phyloP scores from a whole-genome alignment of 768 basidiomycete species.

The Hygrophorus russula region DNA sequence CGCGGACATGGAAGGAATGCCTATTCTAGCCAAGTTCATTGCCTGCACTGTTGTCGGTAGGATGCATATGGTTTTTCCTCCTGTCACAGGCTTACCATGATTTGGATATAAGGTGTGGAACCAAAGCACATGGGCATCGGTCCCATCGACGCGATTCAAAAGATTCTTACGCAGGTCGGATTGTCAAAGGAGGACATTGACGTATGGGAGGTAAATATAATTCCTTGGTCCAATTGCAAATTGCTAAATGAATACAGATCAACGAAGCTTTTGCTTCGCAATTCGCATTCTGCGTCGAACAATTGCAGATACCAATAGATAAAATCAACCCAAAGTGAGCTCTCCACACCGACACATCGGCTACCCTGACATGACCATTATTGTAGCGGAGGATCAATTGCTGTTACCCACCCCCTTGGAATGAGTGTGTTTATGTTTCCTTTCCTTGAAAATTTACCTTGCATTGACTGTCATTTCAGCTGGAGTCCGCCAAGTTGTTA shows the following conservation, averaged over 20 bases:
- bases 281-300: conserved; percentile 84
- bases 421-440: conserved; percentile 52
- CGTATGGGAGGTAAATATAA: conserved; percentile 54
- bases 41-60: conserved; percentile 65
- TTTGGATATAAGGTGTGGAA: conserved; percentile 45
- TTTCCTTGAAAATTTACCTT: background rate
- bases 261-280: conserved; percentile 92
- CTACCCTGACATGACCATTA: background rate
- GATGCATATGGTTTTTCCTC: conserved; percentile 11
- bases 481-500: conserved; percentile 78
- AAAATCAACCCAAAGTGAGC: conserved; percentile 80
- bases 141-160: conserved; percentile 59
- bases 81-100: background rate
- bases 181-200: conserved; percentile 65
- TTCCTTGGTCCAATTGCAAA: background rate
- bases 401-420: conserved; percentile 71
- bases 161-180: conserved; percentile 48
- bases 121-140: conserved; percentile 73
- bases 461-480: conserved; percentile 28
- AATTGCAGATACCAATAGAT: conserved; percentile 61
- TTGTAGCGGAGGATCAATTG: conserved; percentile 73
- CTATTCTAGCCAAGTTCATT: conserved; percentile 77
- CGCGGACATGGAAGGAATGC: conserved; percentile 67
- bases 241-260: conserved; percentile 33
- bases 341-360: conserved; percentile 8